Evolutionary conservation across 805 yeast species (phyloP).

Genomic region (Starmerella tilneyi): DNA sequence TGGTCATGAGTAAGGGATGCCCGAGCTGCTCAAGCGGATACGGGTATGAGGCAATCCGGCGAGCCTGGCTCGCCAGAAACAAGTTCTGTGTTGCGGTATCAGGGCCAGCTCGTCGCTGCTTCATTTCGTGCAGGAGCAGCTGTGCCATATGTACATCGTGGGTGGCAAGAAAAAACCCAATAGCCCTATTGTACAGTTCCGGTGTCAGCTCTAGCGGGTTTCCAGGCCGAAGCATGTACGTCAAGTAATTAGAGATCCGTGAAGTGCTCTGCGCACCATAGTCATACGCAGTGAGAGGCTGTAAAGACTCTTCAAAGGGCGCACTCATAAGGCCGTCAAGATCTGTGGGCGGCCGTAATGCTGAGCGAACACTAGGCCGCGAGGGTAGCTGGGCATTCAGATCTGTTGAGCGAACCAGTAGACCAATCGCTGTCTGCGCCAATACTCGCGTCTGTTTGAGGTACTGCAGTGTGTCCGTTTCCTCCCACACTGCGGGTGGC

Average conservation of each 20-base stretch:
- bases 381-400: not conserved
- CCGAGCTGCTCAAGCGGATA: slow-evolving; percentile 13
- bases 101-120: slow-evolving; percentile 1
- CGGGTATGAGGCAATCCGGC: slow-evolving; percentile 10
- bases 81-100: slow-evolving; percentile 14
- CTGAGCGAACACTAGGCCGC: slow-evolving; percentile 5
- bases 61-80: slow-evolving; percentile 17
- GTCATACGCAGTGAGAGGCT: slow-evolving; percentile 7
- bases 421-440: slow-evolving; percentile 8
- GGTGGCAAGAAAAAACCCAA: slow-evolving; percentile 15
- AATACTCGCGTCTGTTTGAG: slow-evolving; percentile 16
- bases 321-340: not conserved
- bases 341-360: not conserved
- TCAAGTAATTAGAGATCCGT: slow-evolving; percentile 5
- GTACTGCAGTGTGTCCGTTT: slow-evolving; percentile 16
- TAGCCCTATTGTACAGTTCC: slow-evolving; percentile 13
- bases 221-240: slow-evolving; percentile 7
- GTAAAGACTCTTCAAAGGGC: not conserved
- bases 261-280: slow-evolving; percentile 9
- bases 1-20: slow-evolving; percentile 19
- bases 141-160: slow-evolving; percentile 18
- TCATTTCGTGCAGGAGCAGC: slow-evolving; percentile 11
- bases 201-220: slow-evolving; percentile 4
- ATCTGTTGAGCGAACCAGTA: slow-evolving; percentile 13
- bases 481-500: slow-evolving; percentile 11